Base-by-base conservation (phyloP, 2,329 filamentous ascomycete species). In the Sporothrix sp. region DNA sequence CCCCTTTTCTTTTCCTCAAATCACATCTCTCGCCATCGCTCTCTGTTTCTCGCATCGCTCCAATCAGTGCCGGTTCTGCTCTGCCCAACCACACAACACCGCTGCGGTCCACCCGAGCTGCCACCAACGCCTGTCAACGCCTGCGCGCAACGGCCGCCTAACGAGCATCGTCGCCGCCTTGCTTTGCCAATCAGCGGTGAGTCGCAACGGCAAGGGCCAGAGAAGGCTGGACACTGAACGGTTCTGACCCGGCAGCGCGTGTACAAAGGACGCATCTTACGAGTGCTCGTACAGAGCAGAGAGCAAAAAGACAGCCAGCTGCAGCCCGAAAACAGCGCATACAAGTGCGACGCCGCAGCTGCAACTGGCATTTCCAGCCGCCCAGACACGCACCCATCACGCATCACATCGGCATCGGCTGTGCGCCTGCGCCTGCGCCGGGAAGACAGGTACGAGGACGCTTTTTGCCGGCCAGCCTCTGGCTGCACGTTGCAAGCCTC, bases 1-100 rank as follows among this genome's bases (percentile, higher is more conserved):
- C 37, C 37, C 46, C 7, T 20, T 25, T n/a, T 23, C 33, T 50
- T 50, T 50, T 69, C 68, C 68, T 74, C 73, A 74, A 74, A 74
- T 75, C 72, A 75, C 63, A 66, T 71, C 65, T 18, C 13, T 40
- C 27, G 20, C 14, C 20, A n/a, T 42, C 13, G 9, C 47, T 18
- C 33, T 37, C 20, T 28, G 21, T 36, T 42, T 36, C 40, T 11
- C n/a, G n/a, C n/a, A n/a, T 21, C 33, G 18, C 66, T 71, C 71
- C 72, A 74, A 74, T 75, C 72, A 72, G 62, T 32, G 33, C 30
- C 18, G 37, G 28, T 36, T 44, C 21, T 16, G 33, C 35, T 10
- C 20, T 44, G 42, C 44, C 43, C 30, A 25, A 36, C 43, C 40
- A 32, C 40, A 28, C 25, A 28, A 28, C 25, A 4, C 13, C 43